Evolutionary conservation across 2,329 filamentous ascomycete species (phyloP).

Genomic region (Verticillium alfalfae): DNA sequence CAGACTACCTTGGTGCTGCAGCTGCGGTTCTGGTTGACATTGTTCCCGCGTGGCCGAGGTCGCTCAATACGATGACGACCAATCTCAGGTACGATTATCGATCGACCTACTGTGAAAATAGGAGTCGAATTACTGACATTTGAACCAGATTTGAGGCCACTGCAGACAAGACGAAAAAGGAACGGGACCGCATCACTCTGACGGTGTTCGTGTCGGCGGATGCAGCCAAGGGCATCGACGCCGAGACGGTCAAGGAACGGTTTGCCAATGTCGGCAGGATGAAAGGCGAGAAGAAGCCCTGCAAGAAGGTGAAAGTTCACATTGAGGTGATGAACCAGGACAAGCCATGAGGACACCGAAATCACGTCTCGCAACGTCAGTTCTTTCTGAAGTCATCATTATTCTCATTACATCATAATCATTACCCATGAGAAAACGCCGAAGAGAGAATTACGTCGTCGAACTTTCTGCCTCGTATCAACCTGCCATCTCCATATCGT

Average conservation of each 20-base stretch:
- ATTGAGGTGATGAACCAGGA: slow-evolving; percentile 5
- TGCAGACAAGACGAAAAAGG: slow-evolving; percentile 23
- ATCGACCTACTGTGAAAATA: not conserved
- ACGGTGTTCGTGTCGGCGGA: slow-evolving; percentile 24
- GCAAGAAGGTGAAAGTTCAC: slow-evolving; percentile 11
- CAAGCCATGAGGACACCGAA: not conserved
- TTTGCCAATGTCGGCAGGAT: slow-evolving; percentile 8
- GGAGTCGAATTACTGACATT: not conserved
- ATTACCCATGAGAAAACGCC: not conserved
- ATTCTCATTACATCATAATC: not conserved
- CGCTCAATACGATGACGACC: slow-evolving; percentile 23
- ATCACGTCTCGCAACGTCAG: too few relatives aligned
- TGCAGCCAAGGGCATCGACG: slow-evolving; percentile 21
- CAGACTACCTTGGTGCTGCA: slow-evolving; percentile 45
- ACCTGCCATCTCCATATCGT: not conserved
- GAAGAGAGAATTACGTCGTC: not conserved
- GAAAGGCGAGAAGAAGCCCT: slow-evolving; percentile 9
- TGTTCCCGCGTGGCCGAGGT: slow-evolving; percentile 33
- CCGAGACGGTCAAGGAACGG: slow-evolving; percentile 20
- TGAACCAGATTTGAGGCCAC: slow-evolving; percentile 13
- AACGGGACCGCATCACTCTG: slow-evolving; percentile 24
- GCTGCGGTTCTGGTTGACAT: slow-evolving; percentile 36
- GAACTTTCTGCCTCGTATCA: not conserved
- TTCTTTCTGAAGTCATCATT: too few relatives aligned
- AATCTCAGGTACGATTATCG: slow-evolving; percentile 32